phyloP scores from a whole-genome alignment of 257 asterid species.

The Thymus quinquecostatus region DNA sequence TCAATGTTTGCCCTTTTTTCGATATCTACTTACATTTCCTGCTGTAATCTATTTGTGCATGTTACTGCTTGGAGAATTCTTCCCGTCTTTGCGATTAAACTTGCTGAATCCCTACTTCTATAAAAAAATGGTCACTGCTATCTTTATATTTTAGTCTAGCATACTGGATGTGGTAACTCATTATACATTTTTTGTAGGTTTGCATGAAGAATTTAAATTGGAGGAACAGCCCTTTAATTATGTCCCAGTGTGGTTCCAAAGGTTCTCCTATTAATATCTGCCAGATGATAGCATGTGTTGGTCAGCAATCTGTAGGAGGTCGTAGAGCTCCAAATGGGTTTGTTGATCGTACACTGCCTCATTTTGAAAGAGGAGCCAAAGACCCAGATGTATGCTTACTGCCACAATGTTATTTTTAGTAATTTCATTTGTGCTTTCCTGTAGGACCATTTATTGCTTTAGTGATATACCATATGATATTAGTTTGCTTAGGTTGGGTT shows the following conservation, averaged over 20 bases:
- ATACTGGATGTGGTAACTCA: conserved; percentile 8
- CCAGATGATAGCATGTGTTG: conserved; percentile 99
- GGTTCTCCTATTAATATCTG: conserved; percentile 94
- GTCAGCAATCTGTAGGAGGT: conserved; percentile 97
- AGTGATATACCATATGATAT: conserved; percentile 1
- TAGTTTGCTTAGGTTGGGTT: conserved; percentile 7
- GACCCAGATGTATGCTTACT: conserved; percentile 76
- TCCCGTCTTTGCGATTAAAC: conserved; percentile 13
- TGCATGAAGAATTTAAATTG: conserved; percentile 78
- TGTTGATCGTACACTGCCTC: conserved; percentile 93
- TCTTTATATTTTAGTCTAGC: conserved; percentile 4
- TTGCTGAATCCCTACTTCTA: background rate
- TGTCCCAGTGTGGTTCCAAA: conserved; percentile 99
- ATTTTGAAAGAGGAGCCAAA: conserved; percentile 77
- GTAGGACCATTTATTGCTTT: conserved; percentile 22
- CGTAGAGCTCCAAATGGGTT: conserved; percentile 97
- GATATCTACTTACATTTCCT: background rate
- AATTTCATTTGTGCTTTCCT: conserved; percentile 20
- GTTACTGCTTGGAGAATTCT: background rate
- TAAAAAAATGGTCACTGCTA: background rate
- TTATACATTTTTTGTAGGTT: conserved; percentile 47
- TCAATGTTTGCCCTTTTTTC: background rate
- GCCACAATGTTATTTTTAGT: background rate
- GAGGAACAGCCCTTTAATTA: conserved; percentile 96
- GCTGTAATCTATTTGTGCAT: background rate